Evolutionary conservation across 106 monocot species (phyloP).

Genomic region (Apostasia ramifera): DNA sequence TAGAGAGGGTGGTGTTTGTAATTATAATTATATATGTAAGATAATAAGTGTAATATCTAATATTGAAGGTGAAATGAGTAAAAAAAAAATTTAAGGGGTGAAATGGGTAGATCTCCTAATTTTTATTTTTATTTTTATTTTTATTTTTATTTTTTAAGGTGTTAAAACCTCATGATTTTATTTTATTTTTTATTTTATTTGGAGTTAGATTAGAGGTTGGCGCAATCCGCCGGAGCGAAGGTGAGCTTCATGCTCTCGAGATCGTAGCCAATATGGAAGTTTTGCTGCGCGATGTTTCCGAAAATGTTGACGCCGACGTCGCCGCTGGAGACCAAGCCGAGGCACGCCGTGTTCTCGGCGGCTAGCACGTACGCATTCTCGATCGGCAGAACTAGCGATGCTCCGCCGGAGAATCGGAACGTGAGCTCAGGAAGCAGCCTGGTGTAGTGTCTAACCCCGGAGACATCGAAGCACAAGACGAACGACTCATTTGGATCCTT

Average conservation of each 20-base stretch:
- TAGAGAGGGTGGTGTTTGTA: too few species aligned
- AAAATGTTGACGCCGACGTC: not conserved
- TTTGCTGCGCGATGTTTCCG: conserved; percentile 47
- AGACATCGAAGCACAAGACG: conserved; percentile 16
- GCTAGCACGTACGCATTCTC: conserved; percentile 8
- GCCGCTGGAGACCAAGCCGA: not conserved
- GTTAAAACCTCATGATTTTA: too few species aligned
- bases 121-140: too few species aligned
- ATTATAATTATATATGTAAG: too few species aligned
- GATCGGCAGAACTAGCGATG: conserved; percentile 9
- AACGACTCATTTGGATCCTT: not conserved
- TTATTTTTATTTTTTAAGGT: too few species aligned
- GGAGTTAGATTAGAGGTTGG: not conserved
- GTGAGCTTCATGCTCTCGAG: conserved; percentile 11
- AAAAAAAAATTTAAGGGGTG: too few species aligned
- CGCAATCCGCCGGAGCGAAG: conserved; percentile 22
- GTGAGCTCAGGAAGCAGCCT: conserved; percentile 15
- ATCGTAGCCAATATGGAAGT: conserved; percentile 39
- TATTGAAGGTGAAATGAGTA: too few species aligned
- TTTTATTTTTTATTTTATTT: too few species aligned
- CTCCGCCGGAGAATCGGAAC: conserved; percentile 11
- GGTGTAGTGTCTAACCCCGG: too few species aligned
- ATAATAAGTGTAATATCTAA: too few species aligned
- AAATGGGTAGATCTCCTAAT: too few species aligned
- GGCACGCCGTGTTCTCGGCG: too few species aligned